Conservation (phyloP, 2,329 filamentous ascomycete species). For the Fusarium beomiforme region DNA sequence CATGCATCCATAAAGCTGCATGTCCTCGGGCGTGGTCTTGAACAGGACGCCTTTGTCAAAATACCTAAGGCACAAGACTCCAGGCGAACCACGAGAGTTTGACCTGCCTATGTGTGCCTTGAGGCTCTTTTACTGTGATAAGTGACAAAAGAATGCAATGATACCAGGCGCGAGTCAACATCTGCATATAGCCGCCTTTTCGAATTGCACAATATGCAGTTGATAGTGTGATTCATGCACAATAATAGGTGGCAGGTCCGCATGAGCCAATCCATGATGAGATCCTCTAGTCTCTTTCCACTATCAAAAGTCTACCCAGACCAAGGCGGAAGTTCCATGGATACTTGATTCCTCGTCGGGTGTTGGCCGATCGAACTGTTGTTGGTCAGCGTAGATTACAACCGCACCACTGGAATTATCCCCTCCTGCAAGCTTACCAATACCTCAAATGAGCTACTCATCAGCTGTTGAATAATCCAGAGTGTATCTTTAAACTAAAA, state of each 20-base stretch:
- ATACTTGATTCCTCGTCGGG: not conserved
- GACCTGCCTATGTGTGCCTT: not conserved
- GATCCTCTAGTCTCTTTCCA: not conserved
- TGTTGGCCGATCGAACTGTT: not conserved
- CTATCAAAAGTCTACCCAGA: not conserved
- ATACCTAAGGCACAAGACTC: not conserved
- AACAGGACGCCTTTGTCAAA: not conserved
- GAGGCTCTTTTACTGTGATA: slow-evolving; percentile 5
- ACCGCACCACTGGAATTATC: not conserved
- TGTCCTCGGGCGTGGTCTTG: not conserved
- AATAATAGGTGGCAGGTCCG: not conserved
- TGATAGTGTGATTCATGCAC: slow-evolving; percentile 2
- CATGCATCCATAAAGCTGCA: slow-evolving; percentile 14
- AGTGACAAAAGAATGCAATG: slow-evolving; percentile 1
- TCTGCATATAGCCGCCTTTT: slow-evolving; percentile 20
- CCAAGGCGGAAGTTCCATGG: not conserved
- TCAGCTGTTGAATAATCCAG: not conserved
- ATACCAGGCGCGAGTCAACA: slow-evolving; percentile 1
- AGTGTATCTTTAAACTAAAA: not conserved
- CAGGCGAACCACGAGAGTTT: not conserved
- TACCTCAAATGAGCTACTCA: not conserved
- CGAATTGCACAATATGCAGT: slow-evolving; percentile 25
- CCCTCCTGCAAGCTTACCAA: not conserved
- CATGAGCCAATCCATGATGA: not conserved
- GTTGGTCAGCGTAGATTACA: not conserved